These are phyloP conservation scores for Carex scoparia DNA, from an alignment of 176 grass and related monocot species.

Conservation along the genomic window DNA sequence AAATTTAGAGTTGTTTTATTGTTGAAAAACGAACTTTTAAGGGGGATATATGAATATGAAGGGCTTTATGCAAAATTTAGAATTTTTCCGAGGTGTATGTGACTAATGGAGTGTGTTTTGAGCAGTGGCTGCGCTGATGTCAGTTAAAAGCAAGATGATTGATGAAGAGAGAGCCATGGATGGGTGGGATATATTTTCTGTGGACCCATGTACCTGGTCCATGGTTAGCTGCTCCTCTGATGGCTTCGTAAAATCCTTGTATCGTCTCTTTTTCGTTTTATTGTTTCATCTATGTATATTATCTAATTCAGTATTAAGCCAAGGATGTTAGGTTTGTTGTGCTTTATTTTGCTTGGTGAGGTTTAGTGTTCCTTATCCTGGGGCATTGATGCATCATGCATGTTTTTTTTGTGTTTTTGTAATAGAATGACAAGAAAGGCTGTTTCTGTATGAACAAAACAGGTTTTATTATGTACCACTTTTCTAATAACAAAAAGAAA, in stretches of 20 bases:
- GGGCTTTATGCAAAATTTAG: background rate
- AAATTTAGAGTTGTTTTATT: background rate
- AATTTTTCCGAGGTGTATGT: background rate
- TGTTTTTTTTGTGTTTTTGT: background rate
- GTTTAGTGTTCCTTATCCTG: background rate
- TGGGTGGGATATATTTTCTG: slow-evolving; percentile 89
- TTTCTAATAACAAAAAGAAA: background rate
- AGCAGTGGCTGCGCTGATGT: slow-evolving; percentile 94
- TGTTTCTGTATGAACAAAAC: background rate
- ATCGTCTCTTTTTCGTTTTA: slow-evolving; percentile 3
- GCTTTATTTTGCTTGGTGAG: background rate
- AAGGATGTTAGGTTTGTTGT: background rate
- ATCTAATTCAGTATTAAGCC: background rate
- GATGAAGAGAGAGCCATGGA: slow-evolving; percentile 71
- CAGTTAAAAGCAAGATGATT: slow-evolving; percentile 81
- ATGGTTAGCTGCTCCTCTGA: slow-evolving; percentile 83
- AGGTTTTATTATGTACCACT: background rate
- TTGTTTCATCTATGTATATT: background rate
- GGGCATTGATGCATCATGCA: background rate
- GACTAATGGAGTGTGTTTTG: slow-evolving; percentile 8
- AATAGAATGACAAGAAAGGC: background rate
- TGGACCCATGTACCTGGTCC: slow-evolving; percentile 98
- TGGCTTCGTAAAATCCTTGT: slow-evolving; percentile 87
- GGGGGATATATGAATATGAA: background rate
- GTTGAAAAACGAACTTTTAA: background rate